phyloP scores from a whole-genome alignment of 345 rosid genomes.

The Laguncularia racemosa region DNA sequence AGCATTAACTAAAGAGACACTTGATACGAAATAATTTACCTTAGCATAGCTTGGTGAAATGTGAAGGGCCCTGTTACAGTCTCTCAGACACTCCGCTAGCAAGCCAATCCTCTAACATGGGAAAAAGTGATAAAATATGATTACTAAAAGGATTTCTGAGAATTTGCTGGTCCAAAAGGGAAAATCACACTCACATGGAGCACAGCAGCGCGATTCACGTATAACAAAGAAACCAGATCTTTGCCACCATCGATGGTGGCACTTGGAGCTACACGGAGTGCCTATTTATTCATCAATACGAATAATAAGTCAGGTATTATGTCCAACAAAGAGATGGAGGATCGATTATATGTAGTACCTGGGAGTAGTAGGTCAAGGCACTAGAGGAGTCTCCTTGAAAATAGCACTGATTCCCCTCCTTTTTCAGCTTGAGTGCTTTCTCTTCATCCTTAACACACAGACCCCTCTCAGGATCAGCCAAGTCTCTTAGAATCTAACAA shows the following conservation, averaged over 20 bases:
- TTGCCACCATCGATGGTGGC: constrained; percentile 43
- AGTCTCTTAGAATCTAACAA: constrained; percentile 47
- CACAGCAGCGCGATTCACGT: constrained; percentile 60
- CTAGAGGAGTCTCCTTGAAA: constrained; percentile 27
- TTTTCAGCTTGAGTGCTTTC: constrained; percentile 54
- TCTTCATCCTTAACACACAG: constrained; percentile 53
- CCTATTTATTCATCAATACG: constrained; percentile 17
- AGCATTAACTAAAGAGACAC: not conserved
- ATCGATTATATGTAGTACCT: constrained; percentile 18
- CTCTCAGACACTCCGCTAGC: constrained; percentile 48
- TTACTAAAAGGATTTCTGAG: no score
- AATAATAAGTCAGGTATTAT: not conserved
- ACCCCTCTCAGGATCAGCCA: constrained; percentile 36
- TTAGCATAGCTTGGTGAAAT: constrained; percentile 62
- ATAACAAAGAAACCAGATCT: constrained; percentile 64
- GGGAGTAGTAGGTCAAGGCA: constrained; percentile 55
- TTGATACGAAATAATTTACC: constrained; percentile 39
- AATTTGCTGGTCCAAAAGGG: not conserved
- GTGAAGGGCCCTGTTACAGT: constrained; percentile 68
- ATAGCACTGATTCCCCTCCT: constrained; percentile 48
- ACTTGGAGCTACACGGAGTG: constrained; percentile 64
- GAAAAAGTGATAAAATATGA: constrained; percentile 5
- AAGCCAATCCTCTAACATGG: constrained; percentile 40
- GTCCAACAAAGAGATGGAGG: not conserved
- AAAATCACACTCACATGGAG: constrained; percentile 34